Percentiles rank a stretch among this genome's conserved stretches.
Evolutionary conservation across 805 yeast genomes (phyloP).

Genomic region (Ogataea siamensis): DNA sequence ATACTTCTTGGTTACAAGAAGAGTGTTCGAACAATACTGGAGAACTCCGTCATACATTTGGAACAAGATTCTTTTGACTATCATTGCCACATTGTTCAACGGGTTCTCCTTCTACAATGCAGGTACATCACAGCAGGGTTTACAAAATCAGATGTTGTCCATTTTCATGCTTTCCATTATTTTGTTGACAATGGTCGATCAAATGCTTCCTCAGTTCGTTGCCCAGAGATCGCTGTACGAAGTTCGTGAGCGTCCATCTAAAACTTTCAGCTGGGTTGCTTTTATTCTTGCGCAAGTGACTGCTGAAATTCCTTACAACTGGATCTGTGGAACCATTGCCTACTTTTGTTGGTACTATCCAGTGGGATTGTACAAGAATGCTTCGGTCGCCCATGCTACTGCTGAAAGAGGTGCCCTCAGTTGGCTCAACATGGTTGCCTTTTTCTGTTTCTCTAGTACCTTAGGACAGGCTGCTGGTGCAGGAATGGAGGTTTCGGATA

Average conservation of each 20-base stretch:
- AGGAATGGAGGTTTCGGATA: slow-evolving; percentile 55
- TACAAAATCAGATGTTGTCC: slow-evolving; percentile 82
- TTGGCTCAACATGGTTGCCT: slow-evolving; percentile 42
- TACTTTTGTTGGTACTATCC: slow-evolving; percentile 73
- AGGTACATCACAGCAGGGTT: slow-evolving; percentile 56
- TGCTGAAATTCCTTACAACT: slow-evolving; percentile 66
- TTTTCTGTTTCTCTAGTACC: slow-evolving; percentile 54
- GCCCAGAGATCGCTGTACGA: slow-evolving; percentile 65
- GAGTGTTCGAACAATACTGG: slow-evolving; percentile 63
- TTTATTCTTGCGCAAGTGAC: slow-evolving; percentile 60
- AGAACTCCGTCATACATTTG: slow-evolving; percentile 60
- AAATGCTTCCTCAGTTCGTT: slow-evolving; percentile 60
- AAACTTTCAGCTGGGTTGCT: slow-evolving; percentile 64
- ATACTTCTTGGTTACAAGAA: slow-evolving; percentile 42
- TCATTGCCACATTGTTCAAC: slow-evolving; percentile 55
- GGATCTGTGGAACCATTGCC: slow-evolving; percentile 58
- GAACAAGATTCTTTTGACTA: slow-evolving; percentile 53
- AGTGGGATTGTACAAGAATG: slow-evolving; percentile 61
- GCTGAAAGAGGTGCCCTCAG: slow-evolving; percentile 55
- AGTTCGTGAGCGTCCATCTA: slow-evolving; percentile 71
- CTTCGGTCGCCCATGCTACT: slow-evolving; percentile 44
- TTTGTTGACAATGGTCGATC: slow-evolving; percentile 57
- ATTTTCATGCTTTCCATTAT: slow-evolving; percentile 64
- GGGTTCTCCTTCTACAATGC: slow-evolving; percentile 73
- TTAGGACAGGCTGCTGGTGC: slow-evolving; percentile 60